Evolutionary conservation across 78 protist species (phyloP), one percentile per base, ranked within the genome.

Genomic region (Acrasis kona): DNA sequence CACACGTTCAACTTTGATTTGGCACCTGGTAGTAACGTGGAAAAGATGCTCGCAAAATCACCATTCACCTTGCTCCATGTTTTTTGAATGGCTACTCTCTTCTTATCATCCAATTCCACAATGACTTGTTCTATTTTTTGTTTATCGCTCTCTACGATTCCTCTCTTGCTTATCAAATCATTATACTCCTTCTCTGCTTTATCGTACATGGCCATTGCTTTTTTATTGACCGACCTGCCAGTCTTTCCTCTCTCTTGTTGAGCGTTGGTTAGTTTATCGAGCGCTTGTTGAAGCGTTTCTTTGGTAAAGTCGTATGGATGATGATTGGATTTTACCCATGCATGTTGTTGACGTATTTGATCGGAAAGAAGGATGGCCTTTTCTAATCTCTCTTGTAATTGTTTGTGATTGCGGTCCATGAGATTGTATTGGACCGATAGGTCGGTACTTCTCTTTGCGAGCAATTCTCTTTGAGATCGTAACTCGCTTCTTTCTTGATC

Each of bases 11-110:
- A 70, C 72, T 76, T 86, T 9, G 96, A 93, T 12, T 32, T 30
- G 1, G 97, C 73, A 12, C 97, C 97, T 3, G 99, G 99, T 58
- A 98, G 80, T 2, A 95, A 84, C 1, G 92, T 87, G 27, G 87
- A 77, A 75, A 97, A 97, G 61, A 97, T 95, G 10, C 79, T 32
- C 32, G 96, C 88, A 84, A 93, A 94, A 78, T 86, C 93, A 10
- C 65, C 0, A 81, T 37, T 39, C 41, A 84, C 86, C 35, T 84
- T 81, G 5, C 19, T 36, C 90, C 91, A 92, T 10, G 98, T 94
- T 31, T 41, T 35, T 6, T 72, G 41, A n/a, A 97, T 77, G 2
- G 95, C 84, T 67, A 82, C 93, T 65, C 70, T 81, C 88, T 97
- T 97, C 88, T 93, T 92, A 29, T 35, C 81, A 38, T 94, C 97